Evolutionary conservation across 208 protist species (phyloP).

Genomic region (Porcisia deanei): DNA sequence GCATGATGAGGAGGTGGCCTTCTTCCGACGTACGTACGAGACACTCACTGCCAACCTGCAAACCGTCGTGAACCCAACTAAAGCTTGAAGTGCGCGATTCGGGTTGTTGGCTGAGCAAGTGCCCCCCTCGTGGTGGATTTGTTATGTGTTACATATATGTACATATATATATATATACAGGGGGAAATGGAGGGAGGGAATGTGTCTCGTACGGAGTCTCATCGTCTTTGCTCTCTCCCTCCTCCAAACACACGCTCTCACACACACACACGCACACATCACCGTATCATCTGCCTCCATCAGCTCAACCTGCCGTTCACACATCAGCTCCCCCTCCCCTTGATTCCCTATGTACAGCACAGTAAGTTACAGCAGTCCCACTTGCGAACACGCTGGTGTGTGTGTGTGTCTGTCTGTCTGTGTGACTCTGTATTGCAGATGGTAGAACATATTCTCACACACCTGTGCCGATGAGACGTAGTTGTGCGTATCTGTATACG

Average conservation of each 20-base stretch:
- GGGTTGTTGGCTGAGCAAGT: no score
- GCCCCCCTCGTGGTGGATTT: no score
- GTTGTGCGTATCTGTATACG: no score
- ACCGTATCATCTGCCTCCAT: background rate
- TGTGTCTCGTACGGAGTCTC: background rate
- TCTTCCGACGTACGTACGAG: slow-evolving; percentile 95
- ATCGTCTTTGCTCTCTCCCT: background rate
- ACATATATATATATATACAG: no score
- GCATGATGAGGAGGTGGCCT: slow-evolving; percentile 96
- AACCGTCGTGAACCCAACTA: slow-evolving; percentile 87
- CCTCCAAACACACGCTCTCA: background rate
- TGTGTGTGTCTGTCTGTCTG: background rate
- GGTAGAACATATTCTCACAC: no score
- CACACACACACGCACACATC: background rate
- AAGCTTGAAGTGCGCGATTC: slow-evolving; percentile 32
- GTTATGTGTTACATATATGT: no score
- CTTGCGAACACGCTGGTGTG: background rate
- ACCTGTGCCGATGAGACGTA: no score
- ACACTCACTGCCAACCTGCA: slow-evolving; percentile 94
- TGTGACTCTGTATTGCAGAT: background rate
- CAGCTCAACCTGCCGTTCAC: background rate
- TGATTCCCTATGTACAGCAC: background rate
- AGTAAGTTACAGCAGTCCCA: background rate
- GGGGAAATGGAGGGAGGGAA: background rate
- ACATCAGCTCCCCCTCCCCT: background rate